A percentile compares a stretch with the other conserved stretches of the same genome.
phyloP scores from a whole-genome alignment of 2,329 filamentous ascomycete species.

The Colletotrichum tabaci region DNA sequence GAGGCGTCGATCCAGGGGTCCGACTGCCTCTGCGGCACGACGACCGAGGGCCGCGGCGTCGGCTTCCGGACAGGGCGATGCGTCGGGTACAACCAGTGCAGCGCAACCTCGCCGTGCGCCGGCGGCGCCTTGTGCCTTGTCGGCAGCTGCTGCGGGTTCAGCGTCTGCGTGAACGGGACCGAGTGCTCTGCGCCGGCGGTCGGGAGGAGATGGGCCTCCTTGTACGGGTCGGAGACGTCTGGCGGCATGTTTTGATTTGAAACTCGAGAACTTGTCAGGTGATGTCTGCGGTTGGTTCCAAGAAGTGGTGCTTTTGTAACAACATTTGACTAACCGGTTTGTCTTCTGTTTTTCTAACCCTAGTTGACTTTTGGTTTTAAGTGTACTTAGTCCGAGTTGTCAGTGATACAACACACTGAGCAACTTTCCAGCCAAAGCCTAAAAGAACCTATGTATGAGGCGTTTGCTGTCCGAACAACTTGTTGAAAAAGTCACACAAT shows the following conservation, averaged over 20 bases:
- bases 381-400: too few relatives aligned
- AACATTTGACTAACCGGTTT: too few relatives aligned
- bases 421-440: too few relatives aligned
- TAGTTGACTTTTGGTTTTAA: too few relatives aligned
- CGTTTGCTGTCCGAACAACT: too few relatives aligned
- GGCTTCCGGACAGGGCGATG: conserved; percentile 35
- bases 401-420: too few relatives aligned
- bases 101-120: conserved; percentile 9
- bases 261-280: too few relatives aligned
- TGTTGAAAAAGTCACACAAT: too few relatives aligned
- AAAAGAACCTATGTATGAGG: too few relatives aligned
- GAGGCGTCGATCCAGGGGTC: conserved; percentile 50
- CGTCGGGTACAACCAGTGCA: conserved; percentile 23
- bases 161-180: conserved; percentile 42
- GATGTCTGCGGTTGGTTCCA: not conserved
- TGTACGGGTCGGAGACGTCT: conserved; percentile 15
- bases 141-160: conserved; percentile 38
- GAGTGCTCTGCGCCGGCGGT: conserved; percentile 34
- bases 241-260: conserved; percentile 18
- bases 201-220: not conserved
- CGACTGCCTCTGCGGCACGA: conserved; percentile 54
- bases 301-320: too few relatives aligned
- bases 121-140: conserved; percentile 30
- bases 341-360: too few relatives aligned
- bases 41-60: conserved; percentile 29